Conservation (phyloP, 768 basidiomycete species). For the Lepiota venenata region DNA sequence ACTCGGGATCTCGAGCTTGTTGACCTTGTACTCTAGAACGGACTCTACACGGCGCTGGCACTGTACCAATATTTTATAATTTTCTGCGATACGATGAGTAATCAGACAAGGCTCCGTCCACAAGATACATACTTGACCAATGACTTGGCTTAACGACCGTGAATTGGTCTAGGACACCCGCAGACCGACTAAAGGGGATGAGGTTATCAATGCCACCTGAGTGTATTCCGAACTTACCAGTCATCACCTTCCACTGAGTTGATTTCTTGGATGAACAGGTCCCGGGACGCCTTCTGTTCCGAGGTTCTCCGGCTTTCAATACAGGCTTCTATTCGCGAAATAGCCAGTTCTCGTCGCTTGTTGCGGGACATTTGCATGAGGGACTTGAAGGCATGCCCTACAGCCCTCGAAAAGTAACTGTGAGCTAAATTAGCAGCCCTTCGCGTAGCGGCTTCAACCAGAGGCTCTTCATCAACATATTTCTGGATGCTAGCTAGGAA, state of each 20-base stretch:
- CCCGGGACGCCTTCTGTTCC: neutral
- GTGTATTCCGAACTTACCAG: neutral
- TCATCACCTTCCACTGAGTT: neutral
- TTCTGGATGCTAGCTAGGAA: neutral
- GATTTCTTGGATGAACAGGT: neutral
- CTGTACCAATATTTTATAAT: neutral
- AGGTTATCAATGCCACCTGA: no score
- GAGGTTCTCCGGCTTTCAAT: neutral
- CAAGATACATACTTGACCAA: neutral
- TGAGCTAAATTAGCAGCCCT: neutral
- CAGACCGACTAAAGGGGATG: neutral
- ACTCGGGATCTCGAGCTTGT: slow-evolving; percentile 27
- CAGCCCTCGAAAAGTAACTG: neutral
- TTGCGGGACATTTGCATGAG: neutral
- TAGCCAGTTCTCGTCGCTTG: neutral
- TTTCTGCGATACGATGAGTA: neutral
- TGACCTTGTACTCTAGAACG: slow-evolving; percentile 26
- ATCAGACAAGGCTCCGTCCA: neutral
- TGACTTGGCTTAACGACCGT: neutral
- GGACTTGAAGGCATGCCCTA: neutral
- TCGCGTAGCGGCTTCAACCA: slow-evolving; percentile 1
- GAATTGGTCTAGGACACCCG: neutral
- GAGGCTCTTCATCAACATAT: slow-evolving; percentile 1
- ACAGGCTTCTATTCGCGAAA: neutral
- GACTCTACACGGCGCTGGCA: slow-evolving; percentile 16